Percentiles rank a stretch among this genome's conserved stretches.
Conservation (phyloP, 208 protist species). For the Wallacemonas sp. region DNA sequence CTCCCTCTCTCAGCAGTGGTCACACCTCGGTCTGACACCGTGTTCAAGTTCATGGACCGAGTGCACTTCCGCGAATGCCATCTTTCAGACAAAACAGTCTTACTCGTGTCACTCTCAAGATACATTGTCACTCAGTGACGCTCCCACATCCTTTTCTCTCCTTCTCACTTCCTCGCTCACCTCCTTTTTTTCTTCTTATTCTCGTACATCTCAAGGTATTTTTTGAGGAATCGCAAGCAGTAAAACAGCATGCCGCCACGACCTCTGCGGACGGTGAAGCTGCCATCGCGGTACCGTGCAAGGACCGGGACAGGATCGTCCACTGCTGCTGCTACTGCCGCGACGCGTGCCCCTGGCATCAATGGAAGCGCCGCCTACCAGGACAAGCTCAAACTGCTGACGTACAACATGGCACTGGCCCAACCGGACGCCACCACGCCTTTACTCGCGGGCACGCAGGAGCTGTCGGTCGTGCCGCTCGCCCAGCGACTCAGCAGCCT, state of each 20-base stretch:
- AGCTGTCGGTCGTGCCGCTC: background rate
- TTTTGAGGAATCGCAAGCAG: background rate
- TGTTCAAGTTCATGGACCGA: too few relatives aligned
- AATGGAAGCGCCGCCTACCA: constrained; percentile 16
- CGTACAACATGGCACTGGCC: constrained; percentile 73
- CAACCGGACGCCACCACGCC: constrained; percentile 59
- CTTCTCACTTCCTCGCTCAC: background rate
- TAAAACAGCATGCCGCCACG: constrained; percentile 4
- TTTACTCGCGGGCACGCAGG: constrained; percentile 29
- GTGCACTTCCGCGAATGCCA: too few relatives aligned
- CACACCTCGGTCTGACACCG: too few relatives aligned
- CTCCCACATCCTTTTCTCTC: constrained; percentile 11
- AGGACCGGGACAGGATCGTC: background rate
- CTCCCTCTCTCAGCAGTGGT: too few relatives aligned
- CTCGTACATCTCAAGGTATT: too few relatives aligned
- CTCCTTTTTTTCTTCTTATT: constrained; percentile 15
- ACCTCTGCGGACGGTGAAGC: background rate
- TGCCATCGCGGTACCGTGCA: constrained; percentile 1
- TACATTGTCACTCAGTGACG: constrained; percentile 6
- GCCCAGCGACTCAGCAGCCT: constrained; percentile 11
- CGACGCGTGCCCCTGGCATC: background rate
- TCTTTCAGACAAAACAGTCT: background rate
- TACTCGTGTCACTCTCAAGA: background rate
- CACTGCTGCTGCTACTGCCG: background rate
- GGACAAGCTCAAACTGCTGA: constrained; percentile 51